Conservation (phyloP, 2,329 filamentous ascomycete species). For the Penicillium sp. region DNA sequence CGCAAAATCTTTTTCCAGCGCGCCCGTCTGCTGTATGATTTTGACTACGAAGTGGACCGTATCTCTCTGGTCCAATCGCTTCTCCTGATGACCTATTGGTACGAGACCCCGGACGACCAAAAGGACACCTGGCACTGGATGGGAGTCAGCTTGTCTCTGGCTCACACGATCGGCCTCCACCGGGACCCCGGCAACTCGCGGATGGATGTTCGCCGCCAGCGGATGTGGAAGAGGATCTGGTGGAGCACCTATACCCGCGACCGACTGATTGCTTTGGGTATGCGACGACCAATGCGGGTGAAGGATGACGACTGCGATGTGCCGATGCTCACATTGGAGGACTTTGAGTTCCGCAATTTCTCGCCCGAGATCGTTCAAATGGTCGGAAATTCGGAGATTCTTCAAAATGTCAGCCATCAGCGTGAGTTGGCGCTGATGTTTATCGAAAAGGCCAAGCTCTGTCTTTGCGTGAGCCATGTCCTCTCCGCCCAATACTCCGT, state of each 20-base stretch:
- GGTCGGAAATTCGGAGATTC: slow-evolving; percentile 61
- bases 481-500: slow-evolving; percentile 89
- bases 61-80: slow-evolving; percentile 83
- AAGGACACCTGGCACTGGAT: slow-evolving; percentile 99
- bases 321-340: slow-evolving; percentile 74
- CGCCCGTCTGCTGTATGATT: slow-evolving; percentile 85
- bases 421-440: slow-evolving; percentile 78
- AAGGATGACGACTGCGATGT: slow-evolving; percentile 93
- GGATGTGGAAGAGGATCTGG: slow-evolving; percentile 92
- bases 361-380: slow-evolving; percentile 64
- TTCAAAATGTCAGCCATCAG: slow-evolving; percentile 68
- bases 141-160: slow-evolving; percentile 87
- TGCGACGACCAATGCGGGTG: slow-evolving; percentile 86
- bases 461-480: slow-evolving; percentile 82
- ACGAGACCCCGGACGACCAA: slow-evolving; percentile 92
- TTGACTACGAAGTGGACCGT: slow-evolving; percentile 88
- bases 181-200: slow-evolving; percentile 73
- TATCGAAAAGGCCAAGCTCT: slow-evolving; percentile 84
- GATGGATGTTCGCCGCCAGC: slow-evolving; percentile 67
- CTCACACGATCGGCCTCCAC: slow-evolving; percentile 88
- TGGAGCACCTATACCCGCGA: slow-evolving; percentile 97
- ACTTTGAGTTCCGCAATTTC: slow-evolving; percentile 72
- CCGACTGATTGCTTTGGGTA: slow-evolving; percentile 82
- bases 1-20: slow-evolving; percentile 85
- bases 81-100: slow-evolving; percentile 94